Conservation (phyloP, 129 eudicot genomes). For the Centella asiatica region DNA sequence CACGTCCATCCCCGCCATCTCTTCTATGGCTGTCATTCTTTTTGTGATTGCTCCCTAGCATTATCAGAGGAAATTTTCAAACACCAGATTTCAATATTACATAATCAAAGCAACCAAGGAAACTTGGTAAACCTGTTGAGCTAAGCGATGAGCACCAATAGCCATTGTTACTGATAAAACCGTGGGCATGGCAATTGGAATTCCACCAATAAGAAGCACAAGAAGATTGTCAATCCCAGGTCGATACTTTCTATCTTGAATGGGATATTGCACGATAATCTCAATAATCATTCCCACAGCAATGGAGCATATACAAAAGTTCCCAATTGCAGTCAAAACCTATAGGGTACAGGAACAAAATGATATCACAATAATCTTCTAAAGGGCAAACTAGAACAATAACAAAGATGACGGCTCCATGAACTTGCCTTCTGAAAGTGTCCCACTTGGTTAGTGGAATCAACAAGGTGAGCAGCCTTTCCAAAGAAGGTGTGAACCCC, state of each 20-base stretch:
- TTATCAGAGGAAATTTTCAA: neutral
- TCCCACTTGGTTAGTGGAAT: slow-evolving; percentile 90
- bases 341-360: slow-evolving; percentile 16
- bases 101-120: neutral
- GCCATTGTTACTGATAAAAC: slow-evolving; percentile 99
- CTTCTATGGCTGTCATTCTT: slow-evolving; percentile 99
- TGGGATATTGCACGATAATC: slow-evolving; percentile 87
- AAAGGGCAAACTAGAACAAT: neutral
- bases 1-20: slow-evolving; percentile 99
- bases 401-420: neutral
- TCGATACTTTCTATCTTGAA: slow-evolving; percentile 78
- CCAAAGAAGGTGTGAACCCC: slow-evolving; percentile 99
- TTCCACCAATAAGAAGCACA: slow-evolving; percentile 95
- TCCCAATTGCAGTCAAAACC: slow-evolving; percentile 99
- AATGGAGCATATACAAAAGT: slow-evolving; percentile 96
- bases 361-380: neutral
- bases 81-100: slow-evolving; percentile 1
- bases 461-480: slow-evolving; percentile 98
- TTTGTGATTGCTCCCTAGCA: slow-evolving; percentile 94
- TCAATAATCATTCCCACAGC: slow-evolving; percentile 96
- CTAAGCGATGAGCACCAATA: slow-evolving; percentile 92
- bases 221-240: slow-evolving; percentile 99
- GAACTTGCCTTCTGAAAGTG: slow-evolving; percentile 83
- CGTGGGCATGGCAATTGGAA: slow-evolving; percentile 99
- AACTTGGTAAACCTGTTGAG: slow-evolving; percentile 75